These are phyloP conservation scores for Strobilomyces confusus DNA, from an alignment of 768 basidiomycete genomes.

Conservation along the genomic window DNA sequence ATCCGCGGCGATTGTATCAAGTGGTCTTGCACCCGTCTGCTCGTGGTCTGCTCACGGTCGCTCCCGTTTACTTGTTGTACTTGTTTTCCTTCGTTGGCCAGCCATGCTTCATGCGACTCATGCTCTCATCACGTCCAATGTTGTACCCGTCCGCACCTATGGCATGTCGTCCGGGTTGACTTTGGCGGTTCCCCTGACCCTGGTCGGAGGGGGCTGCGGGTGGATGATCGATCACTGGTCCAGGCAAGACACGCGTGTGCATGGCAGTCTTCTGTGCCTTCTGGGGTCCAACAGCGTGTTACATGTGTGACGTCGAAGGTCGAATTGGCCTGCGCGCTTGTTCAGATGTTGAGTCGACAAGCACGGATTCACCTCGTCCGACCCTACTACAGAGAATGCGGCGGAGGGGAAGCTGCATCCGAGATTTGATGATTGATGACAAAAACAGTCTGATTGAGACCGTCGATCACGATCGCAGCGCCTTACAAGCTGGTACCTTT, in stretches of 20 bases:
- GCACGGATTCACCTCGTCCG: too few species aligned
- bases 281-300: not conserved
- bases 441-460: conserved; percentile 4
- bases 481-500: not conserved
- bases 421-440: not conserved
- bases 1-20: conserved; percentile 21
- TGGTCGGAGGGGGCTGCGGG: conserved; percentile 5
- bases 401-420: not conserved
- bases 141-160: conserved; percentile 9
- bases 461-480: not conserved
- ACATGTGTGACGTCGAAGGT: not conserved
- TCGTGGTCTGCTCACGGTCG: conserved; percentile 6
- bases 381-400: too few species aligned
- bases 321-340: too few species aligned
- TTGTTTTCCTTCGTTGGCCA: conserved; percentile 2
- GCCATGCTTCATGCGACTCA: conserved; percentile 1
- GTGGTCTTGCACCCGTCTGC: conserved; percentile 14
- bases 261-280: not conserved
- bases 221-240: conserved; percentile 5
- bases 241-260: not conserved
- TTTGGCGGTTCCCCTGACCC: not conserved
- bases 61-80: conserved; percentile 1
- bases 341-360: too few species aligned
- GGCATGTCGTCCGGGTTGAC: not conserved
- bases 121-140: conserved; percentile 10